Conservation (phyloP, 441 rosid genomes). For the Viola pubescens region DNA sequence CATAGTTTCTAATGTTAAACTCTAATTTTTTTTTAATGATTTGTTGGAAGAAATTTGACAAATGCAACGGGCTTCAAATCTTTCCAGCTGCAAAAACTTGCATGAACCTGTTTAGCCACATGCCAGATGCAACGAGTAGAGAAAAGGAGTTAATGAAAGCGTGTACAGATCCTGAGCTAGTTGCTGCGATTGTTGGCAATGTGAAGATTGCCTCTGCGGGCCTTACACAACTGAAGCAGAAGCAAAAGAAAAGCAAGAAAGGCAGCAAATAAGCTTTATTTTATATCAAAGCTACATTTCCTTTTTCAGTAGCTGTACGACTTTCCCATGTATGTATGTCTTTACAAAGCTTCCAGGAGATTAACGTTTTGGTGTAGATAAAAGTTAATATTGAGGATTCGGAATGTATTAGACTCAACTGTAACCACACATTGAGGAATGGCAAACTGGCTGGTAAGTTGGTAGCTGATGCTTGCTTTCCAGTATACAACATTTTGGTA, state of each 20-base stretch:
- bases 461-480: no score
- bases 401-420: no score
- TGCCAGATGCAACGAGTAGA: constrained; percentile 62
- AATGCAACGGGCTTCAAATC: background rate
- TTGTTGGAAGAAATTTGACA: background rate
- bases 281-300: no score
- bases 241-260: constrained; percentile 89
- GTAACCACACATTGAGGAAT: no score
- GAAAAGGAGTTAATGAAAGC: constrained; percentile 98
- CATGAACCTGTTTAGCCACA: constrained; percentile 83
- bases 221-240: constrained; percentile 86
- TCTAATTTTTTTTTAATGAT: background rate
- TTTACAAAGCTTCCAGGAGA: no score
- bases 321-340: no score
- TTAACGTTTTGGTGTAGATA: no score
- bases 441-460: no score
- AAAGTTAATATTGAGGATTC: no score
- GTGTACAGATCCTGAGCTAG: constrained; percentile 85
- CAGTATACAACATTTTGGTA: no score
- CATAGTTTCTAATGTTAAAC: background rate
- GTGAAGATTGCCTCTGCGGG: constrained; percentile 89
- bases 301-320: no score
- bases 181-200: constrained; percentile 84
- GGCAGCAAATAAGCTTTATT: constrained; percentile 27
- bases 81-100: constrained; percentile 80